Evolutionary conservation across 148 eudicot genomes (phyloP), one percentile per base, ranked within the genome.

Genomic region (Euryodendron excelsum): DNA sequence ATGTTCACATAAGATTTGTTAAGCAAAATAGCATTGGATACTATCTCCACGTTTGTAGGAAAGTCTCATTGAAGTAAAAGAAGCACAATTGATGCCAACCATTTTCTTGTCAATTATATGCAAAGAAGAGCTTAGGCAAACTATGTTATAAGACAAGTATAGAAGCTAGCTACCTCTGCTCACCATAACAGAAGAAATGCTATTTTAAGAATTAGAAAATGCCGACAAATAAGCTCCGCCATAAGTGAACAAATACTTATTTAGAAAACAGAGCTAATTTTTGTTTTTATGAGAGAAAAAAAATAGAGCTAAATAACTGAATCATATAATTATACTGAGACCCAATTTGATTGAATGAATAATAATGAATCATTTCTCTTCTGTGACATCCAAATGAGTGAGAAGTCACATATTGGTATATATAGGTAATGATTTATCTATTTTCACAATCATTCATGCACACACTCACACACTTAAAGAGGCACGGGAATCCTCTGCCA

Each of bases 291-390:
- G n/a, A n/a, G n/a, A n/a, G n/a, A n/a, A n/a, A n/a, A n/a, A n/a
- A n/a, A n/a, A n/a, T n/a, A n/a, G n/a, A 52, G 33, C 61, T 34
- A 69, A 58, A 30, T 50, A 78, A 71, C 27, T 27, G 56, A 47
- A 27, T 18, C 7, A 44, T 69, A 10, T n/a, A 59, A 25, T 21
- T 15, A 45, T 59, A 27, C 56, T 6, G 70, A 30, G 12, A 44
- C 34, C 75, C 39, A 25, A 30, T 34, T 44, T 8, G 28, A 64
- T 50, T 64, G 63, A 62, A 72, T 12, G 45, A 48, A 17, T 39
- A 39, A 39, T 28, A 53, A 27, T 1, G 8, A 27, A 56, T 27
- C 53, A 56, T 15, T 69, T 69, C 50, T 67, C 21, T 2, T 7
- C 44, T 45, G 45, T 4, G 30, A 59, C 56, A 44, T 20, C 50